Conservation (phyloP, 1,139 yeast species). For the Taphrina pruni region DNA sequence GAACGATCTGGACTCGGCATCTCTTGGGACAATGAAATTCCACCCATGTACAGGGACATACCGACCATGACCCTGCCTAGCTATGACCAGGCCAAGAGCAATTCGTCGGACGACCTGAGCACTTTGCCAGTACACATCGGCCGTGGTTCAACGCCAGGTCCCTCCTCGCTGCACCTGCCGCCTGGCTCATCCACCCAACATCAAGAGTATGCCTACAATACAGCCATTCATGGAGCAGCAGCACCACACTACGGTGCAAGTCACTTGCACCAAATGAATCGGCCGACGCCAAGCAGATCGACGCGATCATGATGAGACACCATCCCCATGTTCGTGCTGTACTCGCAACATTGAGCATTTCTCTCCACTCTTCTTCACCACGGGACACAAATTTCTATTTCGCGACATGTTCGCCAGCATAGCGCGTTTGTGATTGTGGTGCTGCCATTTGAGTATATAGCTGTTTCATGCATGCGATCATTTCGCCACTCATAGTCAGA, state of each 20-base stretch:
- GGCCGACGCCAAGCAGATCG: slow-evolving; percentile 14
- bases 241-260: slow-evolving; percentile 15
- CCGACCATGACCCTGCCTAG: slow-evolving; percentile 73
- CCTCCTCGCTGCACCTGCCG: slow-evolving; percentile 3
- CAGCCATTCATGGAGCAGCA: slow-evolving; percentile 3
- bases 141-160: slow-evolving; percentile 31
- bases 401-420: neutral
- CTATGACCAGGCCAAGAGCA: slow-evolving; percentile 33
- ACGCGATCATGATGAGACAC: neutral
- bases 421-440: neutral
- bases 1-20: slow-evolving; percentile 95
- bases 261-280: slow-evolving; percentile 24
- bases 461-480: neutral
- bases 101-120: slow-evolving; percentile 30
- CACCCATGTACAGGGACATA: slow-evolving; percentile 83
- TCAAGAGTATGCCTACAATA: slow-evolving; percentile 1
- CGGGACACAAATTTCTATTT: too few relatives aligned
- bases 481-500: too few relatives aligned
- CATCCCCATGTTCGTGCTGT: too few relatives aligned
- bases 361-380: too few relatives aligned
- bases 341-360: neutral
- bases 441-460: neutral
- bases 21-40: slow-evolving; percentile 99
- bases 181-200: slow-evolving; percentile 26
- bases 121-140: slow-evolving; percentile 27